These are phyloP conservation scores for Cercis canadensis DNA, from an alignment of 306 rosid species.

Conservation along the genomic window DNA sequence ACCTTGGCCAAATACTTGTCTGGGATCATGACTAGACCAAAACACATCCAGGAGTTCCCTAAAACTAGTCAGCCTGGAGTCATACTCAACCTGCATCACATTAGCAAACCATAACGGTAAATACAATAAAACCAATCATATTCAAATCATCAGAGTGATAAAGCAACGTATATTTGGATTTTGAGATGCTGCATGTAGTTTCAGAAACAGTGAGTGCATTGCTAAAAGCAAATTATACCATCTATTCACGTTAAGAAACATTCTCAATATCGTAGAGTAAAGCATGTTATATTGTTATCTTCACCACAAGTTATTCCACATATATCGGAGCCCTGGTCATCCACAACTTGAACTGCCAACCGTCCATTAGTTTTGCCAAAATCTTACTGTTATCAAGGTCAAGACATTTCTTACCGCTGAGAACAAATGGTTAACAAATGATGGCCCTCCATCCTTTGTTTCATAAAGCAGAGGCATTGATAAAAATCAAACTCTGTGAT, in stretches of 20 bases:
- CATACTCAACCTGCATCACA: slow-evolving; percentile 78
- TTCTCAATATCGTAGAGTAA: slow-evolving; percentile 1
- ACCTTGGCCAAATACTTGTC: slow-evolving; percentile 98
- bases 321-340: slow-evolving; percentile 17
- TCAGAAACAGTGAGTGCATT: not conserved
- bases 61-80: slow-evolving; percentile 65
- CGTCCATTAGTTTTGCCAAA: slow-evolving; percentile 6
- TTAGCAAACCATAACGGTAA: slow-evolving; percentile 21
- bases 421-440: not conserved
- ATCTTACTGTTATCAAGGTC: not conserved
- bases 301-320: not conserved
- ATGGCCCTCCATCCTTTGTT: not conserved
- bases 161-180: slow-evolving; percentile 21
- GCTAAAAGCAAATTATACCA: not conserved
- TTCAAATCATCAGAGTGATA: slow-evolving; percentile 12
- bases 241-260: slow-evolving; percentile 5
- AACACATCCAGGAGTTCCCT: slow-evolving; percentile 79
- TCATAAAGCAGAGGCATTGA: slow-evolving; percentile 1
- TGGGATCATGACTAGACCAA: slow-evolving; percentile 91
- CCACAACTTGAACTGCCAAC: slow-evolving; percentile 28
- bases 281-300: slow-evolving; percentile 4
- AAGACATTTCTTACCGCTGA: not conserved
- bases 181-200: not conserved
- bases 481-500: not conserved
- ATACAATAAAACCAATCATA: slow-evolving; percentile 25